Evolutionary conservation across 1,284 basidiomycete species (phyloP), one percentile per base, ranked within the genome.

Genomic region (Pholiota adiposa): DNA sequence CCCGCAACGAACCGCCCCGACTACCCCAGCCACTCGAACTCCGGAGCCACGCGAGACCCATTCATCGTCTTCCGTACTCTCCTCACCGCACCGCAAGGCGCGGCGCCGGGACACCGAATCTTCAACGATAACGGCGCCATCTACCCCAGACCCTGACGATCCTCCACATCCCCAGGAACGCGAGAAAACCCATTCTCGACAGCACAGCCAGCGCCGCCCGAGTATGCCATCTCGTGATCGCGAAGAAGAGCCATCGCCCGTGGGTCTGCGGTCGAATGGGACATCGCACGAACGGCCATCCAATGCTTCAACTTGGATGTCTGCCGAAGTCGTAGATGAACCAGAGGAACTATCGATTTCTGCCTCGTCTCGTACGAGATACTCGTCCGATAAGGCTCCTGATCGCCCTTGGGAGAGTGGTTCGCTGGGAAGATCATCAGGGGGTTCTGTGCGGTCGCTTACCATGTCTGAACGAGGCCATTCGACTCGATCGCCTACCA

Each of bases 401-500:
- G 57, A 65, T 46, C 58, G 67, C 40, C 29, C 40, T 34, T 65
- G 61, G 65, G 65, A 64, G n/a, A 31, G 48, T 29, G 36, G 48
- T 29, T 67, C 67, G 5, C 41, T 70, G 12, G 65, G 68, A 16
- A 64, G 67, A n/a, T 66, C 65, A 14, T 56, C 59, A 16, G 60
- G 59, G 40, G 62, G 70, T 54, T 69, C 72, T 25, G 48, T 66
- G 46, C 63, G 67, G 4, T 56, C 48, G 58, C 61, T 51, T 50
- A 58, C 23, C 49, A 46, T 58, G 19, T 71, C 72, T 5, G 72
- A 74, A 21, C 67, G 73, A 7, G 66, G 55, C n/a, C n/a, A 27
- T 29, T 69, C 50, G 43, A 65, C 72, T 19, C 72, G 68, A 46
- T 73, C 75, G 19, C 72, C 75, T 34, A 67, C 75, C n/a, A 71